Base-by-base conservation (phyloP, 2,329 filamentous ascomycete genomes). In the Alternaria panax region DNA sequence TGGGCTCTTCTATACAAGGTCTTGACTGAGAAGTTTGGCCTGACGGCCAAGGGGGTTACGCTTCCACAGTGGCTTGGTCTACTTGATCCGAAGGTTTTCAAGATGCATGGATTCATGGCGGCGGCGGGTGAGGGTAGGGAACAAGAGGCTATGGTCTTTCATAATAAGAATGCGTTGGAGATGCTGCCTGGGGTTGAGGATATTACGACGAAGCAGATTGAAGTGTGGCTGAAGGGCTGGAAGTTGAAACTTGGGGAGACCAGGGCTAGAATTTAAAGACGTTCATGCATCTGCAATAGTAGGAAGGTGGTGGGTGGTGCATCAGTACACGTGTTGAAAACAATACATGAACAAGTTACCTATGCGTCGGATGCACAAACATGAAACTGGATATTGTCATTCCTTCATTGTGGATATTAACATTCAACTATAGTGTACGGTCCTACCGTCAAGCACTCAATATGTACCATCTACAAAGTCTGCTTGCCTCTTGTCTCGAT, bases 401-500 rank as follows among this genome's bases (percentile, higher is more conserved):
- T 36, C n/a, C 45, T 24, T 36, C 30, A 28, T 16, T 36, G 20
- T 40, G 12, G 34, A 43, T 22, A 14, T 25, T n/a, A 32, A 24
- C 16, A 30, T 42, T 12, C 27, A 22, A 27, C 16, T 18, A 5
- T n/a, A 20, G 22, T 48, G 24, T 22, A n/a, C 27, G 27, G 25
- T 24, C 36, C 20, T 25, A 24, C 22, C 34, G 18, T 24, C 48
- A 14, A 7, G 16, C 30, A 14, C 46, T 20, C 14, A 16, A 20
- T 9, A 3, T 1, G 8, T 22, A 27, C 18, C 25, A 32, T 45
- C 43, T 76, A 82, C 65, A 82, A 68, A 34, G 69, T 78, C 66
- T 80, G 76, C 69, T 74, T 79, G 11, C 79, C 80, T 52, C 75
- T 69, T 6, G 80, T 81, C 72, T 82, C 80, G 47, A 81, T 80